These are phyloP conservation scores for Kondoa subrosea DNA, from an alignment of 768 basidiomycete species.

Conservation along the genomic window DNA sequence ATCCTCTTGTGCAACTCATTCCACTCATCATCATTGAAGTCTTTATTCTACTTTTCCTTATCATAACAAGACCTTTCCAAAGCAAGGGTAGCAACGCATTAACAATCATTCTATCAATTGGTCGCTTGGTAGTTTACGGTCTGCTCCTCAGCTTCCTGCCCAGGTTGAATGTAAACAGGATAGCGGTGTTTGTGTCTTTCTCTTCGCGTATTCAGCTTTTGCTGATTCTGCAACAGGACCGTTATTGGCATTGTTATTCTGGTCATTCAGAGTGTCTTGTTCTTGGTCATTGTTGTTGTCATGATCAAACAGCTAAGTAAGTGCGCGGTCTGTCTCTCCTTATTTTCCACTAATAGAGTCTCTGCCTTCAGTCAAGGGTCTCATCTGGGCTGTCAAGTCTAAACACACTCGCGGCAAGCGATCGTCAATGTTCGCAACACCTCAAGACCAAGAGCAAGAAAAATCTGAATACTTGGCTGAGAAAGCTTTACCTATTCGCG, in stretches of 20 bases:
- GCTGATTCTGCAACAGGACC: slow-evolving; percentile 1
- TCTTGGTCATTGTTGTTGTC: slow-evolving; percentile 5
- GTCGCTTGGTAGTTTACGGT: slow-evolving; percentile 10
- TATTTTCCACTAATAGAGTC: not conserved
- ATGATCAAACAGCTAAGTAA: slow-evolving; percentile 1
- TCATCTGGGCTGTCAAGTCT: not conserved
- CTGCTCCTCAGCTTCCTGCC: slow-evolving; percentile 10
- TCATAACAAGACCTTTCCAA: slow-evolving; percentile 11
- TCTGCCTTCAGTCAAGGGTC: not conserved
- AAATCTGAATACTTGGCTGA: too few species aligned
- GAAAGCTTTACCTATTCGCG: too few species aligned
- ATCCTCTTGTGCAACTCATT: slow-evolving; percentile 14
- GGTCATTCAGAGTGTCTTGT: slow-evolving; percentile 1
- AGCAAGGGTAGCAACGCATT: slow-evolving; percentile 12
- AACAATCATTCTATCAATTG: slow-evolving; percentile 11
- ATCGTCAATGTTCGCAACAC: not conserved
- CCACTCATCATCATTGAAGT: slow-evolving; percentile 17
- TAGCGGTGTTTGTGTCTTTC: slow-evolving; percentile 11
- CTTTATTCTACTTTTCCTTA: slow-evolving; percentile 9
- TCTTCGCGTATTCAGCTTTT: not conserved
- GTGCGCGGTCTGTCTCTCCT: not conserved
- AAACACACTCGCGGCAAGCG: not conserved
- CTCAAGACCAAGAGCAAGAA: too few species aligned
- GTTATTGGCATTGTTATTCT: slow-evolving; percentile 17
- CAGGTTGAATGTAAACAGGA: slow-evolving; percentile 9